Evolutionary conservation across 169 alveolate species (phyloP).

Genomic region (Cystoisospora suis): DNA sequence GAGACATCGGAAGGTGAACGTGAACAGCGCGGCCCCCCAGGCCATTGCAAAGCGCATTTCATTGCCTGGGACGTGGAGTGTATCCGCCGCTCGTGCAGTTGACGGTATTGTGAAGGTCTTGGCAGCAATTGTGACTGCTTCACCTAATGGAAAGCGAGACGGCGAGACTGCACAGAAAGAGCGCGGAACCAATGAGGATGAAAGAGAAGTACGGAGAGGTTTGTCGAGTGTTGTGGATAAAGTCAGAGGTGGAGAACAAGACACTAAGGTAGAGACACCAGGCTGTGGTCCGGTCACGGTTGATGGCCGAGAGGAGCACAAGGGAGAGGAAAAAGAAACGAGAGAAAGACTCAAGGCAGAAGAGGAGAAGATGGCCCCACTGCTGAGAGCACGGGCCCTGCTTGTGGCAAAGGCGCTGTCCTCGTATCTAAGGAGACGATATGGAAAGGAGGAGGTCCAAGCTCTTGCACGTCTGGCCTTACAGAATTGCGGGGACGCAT

Average conservation of each 20-base stretch:
- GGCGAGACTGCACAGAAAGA: neutral
- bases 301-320: neutral
- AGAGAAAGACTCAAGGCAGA: neutral
- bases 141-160: neutral
- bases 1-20: too few relatives aligned
- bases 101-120: neutral
- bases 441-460: neutral
- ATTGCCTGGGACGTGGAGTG: neutral
- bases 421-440: neutral
- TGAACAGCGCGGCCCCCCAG: too few relatives aligned
- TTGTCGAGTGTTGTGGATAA: too few relatives aligned
- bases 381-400: neutral
- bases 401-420: neutral
- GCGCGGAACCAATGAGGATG: neutral
- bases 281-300: neutral
- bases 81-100: neutral
- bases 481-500: neutral
- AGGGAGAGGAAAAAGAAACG: neutral
- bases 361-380: neutral
- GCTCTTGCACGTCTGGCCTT: conserved; percentile 5
- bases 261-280: neutral
- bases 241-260: neutral
- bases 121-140: neutral
- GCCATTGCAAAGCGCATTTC: too few relatives aligned
- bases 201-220: neutral